phyloP scores from a whole-genome alignment of 2,329 filamentous ascomycete species.

The Aschersonia sp. region DNA sequence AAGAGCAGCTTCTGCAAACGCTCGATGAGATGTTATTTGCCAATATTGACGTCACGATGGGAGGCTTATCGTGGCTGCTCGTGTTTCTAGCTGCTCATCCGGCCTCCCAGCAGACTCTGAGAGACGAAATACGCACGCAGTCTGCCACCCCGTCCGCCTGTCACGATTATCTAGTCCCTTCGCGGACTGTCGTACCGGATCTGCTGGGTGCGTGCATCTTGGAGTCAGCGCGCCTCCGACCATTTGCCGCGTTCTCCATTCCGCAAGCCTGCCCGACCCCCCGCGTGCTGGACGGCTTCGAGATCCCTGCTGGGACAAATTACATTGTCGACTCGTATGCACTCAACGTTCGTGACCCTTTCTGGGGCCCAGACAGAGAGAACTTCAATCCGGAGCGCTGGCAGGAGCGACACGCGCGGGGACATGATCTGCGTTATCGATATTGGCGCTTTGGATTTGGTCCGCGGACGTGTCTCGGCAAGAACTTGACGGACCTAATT shows the following conservation, averaged over 20 bases:
- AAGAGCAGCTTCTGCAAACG: slow-evolving; percentile 3
- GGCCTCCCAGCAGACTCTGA: not conserved
- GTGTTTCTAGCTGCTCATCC: not conserved
- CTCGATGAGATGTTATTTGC: slow-evolving; percentile 4
- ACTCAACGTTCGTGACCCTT: slow-evolving; percentile 4
- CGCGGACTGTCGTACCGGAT: not conserved
- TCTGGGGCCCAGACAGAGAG: slow-evolving; percentile 2
- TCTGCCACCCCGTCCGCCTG: not conserved
- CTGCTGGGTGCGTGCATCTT: slow-evolving; percentile 2
- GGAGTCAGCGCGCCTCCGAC: slow-evolving; percentile 4
- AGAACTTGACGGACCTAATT: not conserved
- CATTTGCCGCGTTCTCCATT: slow-evolving; percentile 2
- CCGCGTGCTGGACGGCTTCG: not conserved
- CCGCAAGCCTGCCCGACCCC: not conserved
- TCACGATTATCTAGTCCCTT: not conserved
- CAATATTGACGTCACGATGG: slow-evolving; percentile 4
- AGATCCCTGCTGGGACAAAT: slow-evolving; percentile 1
- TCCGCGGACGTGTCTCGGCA: slow-evolving; percentile 1
- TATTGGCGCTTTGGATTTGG: slow-evolving; percentile 5
- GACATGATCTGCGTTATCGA: not conserved
- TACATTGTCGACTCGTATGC: slow-evolving; percentile 5
- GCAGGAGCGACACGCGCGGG: not conserved
- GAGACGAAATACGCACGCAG: not conserved
- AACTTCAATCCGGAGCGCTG: not conserved
- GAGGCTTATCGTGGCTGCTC: slow-evolving; percentile 1